phyloP scores from a whole-genome alignment of 2,329 filamentous ascomycete genomes.

The Cladophialophora psammophila region DNA sequence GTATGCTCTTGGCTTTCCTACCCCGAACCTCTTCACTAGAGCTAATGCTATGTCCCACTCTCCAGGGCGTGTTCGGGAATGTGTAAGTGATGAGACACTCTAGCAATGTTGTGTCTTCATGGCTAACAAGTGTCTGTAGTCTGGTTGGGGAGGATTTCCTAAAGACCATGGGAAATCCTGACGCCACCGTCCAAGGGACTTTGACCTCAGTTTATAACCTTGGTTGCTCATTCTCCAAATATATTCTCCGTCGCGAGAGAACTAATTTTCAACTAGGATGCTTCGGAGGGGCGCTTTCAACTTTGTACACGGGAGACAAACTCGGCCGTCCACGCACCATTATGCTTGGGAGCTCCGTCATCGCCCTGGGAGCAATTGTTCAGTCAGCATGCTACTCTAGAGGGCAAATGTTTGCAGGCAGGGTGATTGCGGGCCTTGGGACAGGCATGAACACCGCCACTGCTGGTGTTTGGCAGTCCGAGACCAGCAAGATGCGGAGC shows the following conservation, averaged over 20 bases:
- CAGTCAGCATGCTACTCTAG: conserved; percentile 51
- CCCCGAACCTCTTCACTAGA: background rate
- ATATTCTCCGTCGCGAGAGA: too few species aligned
- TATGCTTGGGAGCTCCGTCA: conserved; percentile 49
- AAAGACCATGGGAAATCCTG: conserved; percentile 38
- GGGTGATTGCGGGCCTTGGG: conserved; percentile 54
- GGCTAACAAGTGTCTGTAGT: background rate
- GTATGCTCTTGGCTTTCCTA: conserved; percentile 33
- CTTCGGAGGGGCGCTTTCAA: conserved; percentile 58
- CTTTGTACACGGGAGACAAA: conserved; percentile 60
- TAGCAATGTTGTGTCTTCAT: background rate
- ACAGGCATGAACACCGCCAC: conserved; percentile 47
- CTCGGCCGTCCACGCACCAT: conserved; percentile 55
- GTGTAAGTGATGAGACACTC: conserved; percentile 27
- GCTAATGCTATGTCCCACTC: conserved; percentile 3
- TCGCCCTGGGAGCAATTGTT: conserved; percentile 56
- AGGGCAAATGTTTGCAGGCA: conserved; percentile 54
- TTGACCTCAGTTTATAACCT: conserved; percentile 50
- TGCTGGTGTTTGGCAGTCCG: conserved; percentile 52
- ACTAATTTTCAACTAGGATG: conserved; percentile 28
- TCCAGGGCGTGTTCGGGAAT: conserved; percentile 48
- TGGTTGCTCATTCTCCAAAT: conserved; percentile 44
- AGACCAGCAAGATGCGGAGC: conserved; percentile 59
- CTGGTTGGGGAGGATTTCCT: conserved; percentile 45
- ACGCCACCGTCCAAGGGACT: conserved; percentile 37